Percentiles rank a stretch among this genome's conserved stretches.
phyloP scores from a whole-genome alignment of 140 eudicot species.

The Cichorium intybus region DNA sequence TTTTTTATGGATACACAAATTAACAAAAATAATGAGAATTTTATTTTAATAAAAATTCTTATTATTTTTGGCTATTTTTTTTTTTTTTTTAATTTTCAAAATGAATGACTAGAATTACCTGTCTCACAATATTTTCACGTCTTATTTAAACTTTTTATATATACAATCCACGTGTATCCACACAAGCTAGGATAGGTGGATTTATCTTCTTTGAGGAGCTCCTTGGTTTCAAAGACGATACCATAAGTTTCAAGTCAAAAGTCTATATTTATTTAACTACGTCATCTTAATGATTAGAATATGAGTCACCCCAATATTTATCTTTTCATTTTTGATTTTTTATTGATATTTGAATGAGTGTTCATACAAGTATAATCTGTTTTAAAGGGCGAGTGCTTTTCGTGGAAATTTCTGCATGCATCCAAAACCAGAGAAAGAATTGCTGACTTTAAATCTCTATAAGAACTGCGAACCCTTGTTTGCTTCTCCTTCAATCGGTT shows the following conservation, averaged over 20 bases:
- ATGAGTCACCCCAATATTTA: not conserved
- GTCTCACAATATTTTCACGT: too few species aligned
- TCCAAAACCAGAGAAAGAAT: constrained; percentile 8
- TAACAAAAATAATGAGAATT: too few species aligned
- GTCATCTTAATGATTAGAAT: not conserved
- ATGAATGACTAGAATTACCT: too few species aligned
- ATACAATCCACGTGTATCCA: not conserved
- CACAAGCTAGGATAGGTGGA: not conserved
- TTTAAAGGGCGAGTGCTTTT: not conserved
- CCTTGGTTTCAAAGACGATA: not conserved
- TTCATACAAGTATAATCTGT: not conserved
- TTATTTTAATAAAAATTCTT: too few species aligned
- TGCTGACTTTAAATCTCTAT: constrained; percentile 23
- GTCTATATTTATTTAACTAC: not conserved
- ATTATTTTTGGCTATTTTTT: too few species aligned
- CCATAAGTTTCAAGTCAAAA: not conserved
- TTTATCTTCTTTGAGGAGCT: not conserved
- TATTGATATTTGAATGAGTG: not conserved
- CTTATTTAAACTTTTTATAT: too few species aligned
- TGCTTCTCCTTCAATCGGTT: constrained; percentile 23
- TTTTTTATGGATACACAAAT: too few species aligned
- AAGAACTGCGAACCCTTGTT: not conserved
- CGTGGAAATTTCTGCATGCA: constrained; percentile 3
- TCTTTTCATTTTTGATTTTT: not conserved
- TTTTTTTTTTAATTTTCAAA: too few species aligned